These are phyloP conservation scores for Carex pumila DNA, from an alignment of 176 grass and related monocot species.

Conservation along the genomic window DNA sequence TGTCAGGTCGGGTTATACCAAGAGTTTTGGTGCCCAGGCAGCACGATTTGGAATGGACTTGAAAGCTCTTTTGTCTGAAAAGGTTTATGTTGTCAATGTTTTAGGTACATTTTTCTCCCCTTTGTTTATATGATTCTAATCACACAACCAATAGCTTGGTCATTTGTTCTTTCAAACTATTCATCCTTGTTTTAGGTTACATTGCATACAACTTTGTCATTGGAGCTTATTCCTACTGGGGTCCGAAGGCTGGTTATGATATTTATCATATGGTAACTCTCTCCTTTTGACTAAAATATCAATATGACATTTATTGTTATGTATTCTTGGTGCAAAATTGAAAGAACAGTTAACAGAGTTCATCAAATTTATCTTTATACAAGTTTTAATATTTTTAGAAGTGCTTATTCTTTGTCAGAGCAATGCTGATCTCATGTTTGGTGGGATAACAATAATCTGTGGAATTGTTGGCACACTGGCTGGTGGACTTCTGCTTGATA, in stretches of 20 bases:
- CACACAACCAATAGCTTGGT: neutral
- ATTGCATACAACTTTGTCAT: constrained; percentile 96
- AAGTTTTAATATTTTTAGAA: constrained; percentile 24
- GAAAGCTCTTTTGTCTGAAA: constrained; percentile 72
- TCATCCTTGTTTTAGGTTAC: constrained; percentile 49
- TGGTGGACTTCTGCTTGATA: constrained; percentile 82
- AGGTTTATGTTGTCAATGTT: constrained; percentile 70
- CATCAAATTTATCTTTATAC: neutral
- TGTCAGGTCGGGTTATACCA: constrained; percentile 45
- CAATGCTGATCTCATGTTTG: constrained; percentile 92
- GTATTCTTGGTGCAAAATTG: constrained; percentile 11
- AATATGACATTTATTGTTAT: neutral
- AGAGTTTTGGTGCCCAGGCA: constrained; percentile 46
- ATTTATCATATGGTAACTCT: constrained; percentile 91
- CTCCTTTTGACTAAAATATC: neutral
- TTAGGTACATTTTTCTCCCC: constrained; percentile 36
- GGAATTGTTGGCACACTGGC: constrained; percentile 90
- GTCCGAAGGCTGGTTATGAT: constrained; percentile 80
- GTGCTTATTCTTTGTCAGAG: constrained; percentile 46
- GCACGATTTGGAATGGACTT: constrained; percentile 61
- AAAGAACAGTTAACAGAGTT: constrained; percentile 5
- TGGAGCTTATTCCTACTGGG: constrained; percentile 99
- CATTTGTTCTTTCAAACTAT: constrained; percentile 9
- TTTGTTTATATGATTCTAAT: neutral
- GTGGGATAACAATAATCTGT: constrained; percentile 95